Percentiles rank a stretch among this genome's conserved stretches.
These are phyloP conservation scores for Neonectria faginata DNA, from an alignment of 2,329 filamentous ascomycete genomes.

Conservation along the genomic window DNA sequence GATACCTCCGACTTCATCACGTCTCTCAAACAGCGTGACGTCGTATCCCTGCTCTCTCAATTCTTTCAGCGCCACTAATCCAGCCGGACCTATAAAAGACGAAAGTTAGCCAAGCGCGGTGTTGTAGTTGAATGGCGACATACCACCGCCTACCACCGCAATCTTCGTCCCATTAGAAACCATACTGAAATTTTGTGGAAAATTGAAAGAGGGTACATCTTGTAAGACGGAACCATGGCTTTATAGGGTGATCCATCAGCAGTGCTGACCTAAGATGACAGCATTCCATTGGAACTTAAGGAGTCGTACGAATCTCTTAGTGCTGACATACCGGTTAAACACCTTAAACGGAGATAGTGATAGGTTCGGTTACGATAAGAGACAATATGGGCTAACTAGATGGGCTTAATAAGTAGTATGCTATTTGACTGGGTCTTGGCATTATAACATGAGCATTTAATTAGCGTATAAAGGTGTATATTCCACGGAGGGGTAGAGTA, in stretches of 20 bases:
- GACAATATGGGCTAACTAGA: neutral
- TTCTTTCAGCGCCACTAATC: slow-evolving; percentile 8
- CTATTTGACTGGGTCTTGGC: too few relatives aligned
- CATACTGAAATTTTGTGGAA: neutral
- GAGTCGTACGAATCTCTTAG: neutral
- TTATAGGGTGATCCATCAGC: neutral
- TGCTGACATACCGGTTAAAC: neutral
- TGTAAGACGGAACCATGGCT: neutral
- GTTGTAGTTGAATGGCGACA: neutral
- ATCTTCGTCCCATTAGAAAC: neutral
- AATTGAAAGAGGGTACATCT: neutral
- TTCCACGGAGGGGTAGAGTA: too few relatives aligned
- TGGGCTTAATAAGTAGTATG: too few relatives aligned
- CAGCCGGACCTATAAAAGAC: neutral
- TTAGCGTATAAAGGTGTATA: too few relatives aligned
- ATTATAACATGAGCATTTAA: too few relatives aligned
- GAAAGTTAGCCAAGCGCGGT: neutral
- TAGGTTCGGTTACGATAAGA: neutral
- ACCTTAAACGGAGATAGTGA: neutral
- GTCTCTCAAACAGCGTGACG: slow-evolving; percentile 12
- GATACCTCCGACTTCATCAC: slow-evolving; percentile 11
- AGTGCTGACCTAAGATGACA: neutral
- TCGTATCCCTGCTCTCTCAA: slow-evolving; percentile 1
- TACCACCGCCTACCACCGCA: neutral
- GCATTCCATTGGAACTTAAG: too few relatives aligned